phyloP scores from a whole-genome alignment of 2,329 filamentous ascomycete genomes.

The Clonostachys solani region DNA sequence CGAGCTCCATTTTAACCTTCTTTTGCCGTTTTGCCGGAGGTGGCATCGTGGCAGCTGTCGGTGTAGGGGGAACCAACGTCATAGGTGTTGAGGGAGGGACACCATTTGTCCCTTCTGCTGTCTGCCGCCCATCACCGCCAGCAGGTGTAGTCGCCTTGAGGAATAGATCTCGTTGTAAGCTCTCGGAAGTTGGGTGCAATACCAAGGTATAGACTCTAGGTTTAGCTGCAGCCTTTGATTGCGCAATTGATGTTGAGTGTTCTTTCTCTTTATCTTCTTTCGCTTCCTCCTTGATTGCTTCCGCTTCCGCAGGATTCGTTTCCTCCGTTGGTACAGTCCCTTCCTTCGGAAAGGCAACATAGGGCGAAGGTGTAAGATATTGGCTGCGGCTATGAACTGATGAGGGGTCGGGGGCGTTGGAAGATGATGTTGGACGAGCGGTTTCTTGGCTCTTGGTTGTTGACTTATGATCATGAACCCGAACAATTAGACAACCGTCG shows the following conservation, averaged over 20 bases:
- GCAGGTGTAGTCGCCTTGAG: constrained; percentile 69
- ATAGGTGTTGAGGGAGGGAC: constrained; percentile 67
- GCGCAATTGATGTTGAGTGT: constrained; percentile 46
- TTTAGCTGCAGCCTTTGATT: constrained; percentile 36
- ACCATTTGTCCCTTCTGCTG: constrained; percentile 30
- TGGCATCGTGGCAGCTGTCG: constrained; percentile 54
- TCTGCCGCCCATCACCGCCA: neutral
- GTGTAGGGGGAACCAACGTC: constrained; percentile 54
- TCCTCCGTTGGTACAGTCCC: constrained; percentile 22
- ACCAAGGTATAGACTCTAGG: constrained; percentile 73
- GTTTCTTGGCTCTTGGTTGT: constrained; percentile 54
- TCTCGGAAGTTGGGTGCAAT: constrained; percentile 77
- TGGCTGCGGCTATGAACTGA: constrained; percentile 92
- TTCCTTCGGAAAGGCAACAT: constrained; percentile 67
- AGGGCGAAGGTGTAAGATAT: constrained; percentile 85
- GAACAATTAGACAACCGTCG: constrained; percentile 90
- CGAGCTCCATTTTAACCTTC: constrained; percentile 69
- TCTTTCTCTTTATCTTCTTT: constrained; percentile 53
- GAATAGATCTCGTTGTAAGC: constrained; percentile 69
- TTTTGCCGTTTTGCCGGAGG: constrained; percentile 66
- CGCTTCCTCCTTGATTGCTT: constrained; percentile 20
- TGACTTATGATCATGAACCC: constrained; percentile 84
- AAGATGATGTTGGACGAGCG: constrained; percentile 34
- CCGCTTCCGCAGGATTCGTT: constrained; percentile 24
- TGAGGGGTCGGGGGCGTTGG: constrained; percentile 63